Evolutionary conservation across 768 basidiomycete species (phyloP).

Genomic region (Xanthoconium purpureum): DNA sequence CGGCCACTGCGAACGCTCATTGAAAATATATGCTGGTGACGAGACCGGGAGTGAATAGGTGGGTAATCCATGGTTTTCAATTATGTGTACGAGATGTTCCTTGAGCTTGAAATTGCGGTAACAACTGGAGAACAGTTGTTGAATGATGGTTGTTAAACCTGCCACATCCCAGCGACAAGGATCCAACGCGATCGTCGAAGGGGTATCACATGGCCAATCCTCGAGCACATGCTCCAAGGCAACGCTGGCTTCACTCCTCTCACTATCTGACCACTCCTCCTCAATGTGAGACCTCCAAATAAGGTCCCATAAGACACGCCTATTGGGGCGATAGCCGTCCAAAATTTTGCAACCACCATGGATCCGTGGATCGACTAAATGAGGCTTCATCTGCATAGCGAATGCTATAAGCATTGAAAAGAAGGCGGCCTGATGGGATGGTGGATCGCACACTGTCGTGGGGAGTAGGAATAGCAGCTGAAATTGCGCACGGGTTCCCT

Average conservation of each 20-base stretch:
- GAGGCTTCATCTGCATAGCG: constrained; percentile 3
- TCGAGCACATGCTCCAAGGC: not conserved
- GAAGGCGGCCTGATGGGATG: constrained; percentile 3
- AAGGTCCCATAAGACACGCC: not conserved
- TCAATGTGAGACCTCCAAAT: not conserved
- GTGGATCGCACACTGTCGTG: constrained; percentile 20
- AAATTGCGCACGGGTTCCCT: not conserved
- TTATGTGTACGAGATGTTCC: not conserved
- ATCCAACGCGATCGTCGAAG: not conserved
- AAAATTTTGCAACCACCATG: constrained; percentile 4
- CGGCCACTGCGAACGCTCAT: too few relatives aligned
- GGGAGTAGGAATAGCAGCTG: constrained; percentile 1
- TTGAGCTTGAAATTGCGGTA: constrained; percentile 6
- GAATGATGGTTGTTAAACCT: not conserved
- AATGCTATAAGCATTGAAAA: constrained; percentile 32
- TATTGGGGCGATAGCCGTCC: constrained; percentile 11
- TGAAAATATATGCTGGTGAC: not conserved
- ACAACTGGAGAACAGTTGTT: constrained; percentile 11
- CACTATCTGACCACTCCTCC: too few relatives aligned
- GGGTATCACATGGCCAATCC: constrained; percentile 11
- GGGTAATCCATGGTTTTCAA: not conserved
- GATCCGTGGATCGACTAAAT: not conserved
- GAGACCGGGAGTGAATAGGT: not conserved
- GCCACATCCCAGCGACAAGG: not conserved
- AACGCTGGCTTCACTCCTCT: too few relatives aligned